Conservation (phyloP, 148 eudicot species). For the Cornus florida region DNA sequence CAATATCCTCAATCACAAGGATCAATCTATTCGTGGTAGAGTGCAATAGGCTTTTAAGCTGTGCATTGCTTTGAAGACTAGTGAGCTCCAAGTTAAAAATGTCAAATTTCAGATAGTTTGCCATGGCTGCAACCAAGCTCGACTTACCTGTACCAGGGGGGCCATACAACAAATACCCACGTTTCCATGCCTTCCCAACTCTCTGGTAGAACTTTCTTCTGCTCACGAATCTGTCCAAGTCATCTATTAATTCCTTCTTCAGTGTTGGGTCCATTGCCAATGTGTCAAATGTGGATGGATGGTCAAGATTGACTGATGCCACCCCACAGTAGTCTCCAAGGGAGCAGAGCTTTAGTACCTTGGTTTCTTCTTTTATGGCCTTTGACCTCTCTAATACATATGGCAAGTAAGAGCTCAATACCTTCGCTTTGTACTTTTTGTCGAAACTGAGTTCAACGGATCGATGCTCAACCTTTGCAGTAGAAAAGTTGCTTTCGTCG, state of each 20-base stretch:
- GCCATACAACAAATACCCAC: constrained; percentile 7
- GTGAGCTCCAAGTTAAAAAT: constrained; percentile 5
- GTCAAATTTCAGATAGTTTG: constrained; percentile 5
- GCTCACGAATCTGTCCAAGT: constrained; percentile 6
- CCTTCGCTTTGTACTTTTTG: neutral
- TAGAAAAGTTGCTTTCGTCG: neutral
- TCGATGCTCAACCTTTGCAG: neutral
- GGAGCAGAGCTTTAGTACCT: neutral
- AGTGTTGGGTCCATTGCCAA: constrained; percentile 12
- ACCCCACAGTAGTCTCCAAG: neutral
- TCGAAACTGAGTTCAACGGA: constrained; percentile 3
- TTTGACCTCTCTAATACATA: neutral
- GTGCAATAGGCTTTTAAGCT: neutral
- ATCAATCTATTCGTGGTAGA: neutral
- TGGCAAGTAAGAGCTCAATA: neutral
- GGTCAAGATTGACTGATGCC: neutral
- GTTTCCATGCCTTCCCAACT: constrained; percentile 18
- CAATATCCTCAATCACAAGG: constrained; percentile 16
- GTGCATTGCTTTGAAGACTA: neutral
- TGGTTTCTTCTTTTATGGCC: neutral
- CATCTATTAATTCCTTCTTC: constrained; percentile 8
- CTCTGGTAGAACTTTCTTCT: neutral
- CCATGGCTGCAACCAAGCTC: constrained; percentile 14
- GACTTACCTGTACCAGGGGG: constrained; percentile 7
- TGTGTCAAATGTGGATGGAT: constrained; percentile 12